These are phyloP conservation scores for Cladophialophora bantiana DNA, from an alignment of 2,329 filamentous ascomycete genomes.

Conservation along the genomic window DNA sequence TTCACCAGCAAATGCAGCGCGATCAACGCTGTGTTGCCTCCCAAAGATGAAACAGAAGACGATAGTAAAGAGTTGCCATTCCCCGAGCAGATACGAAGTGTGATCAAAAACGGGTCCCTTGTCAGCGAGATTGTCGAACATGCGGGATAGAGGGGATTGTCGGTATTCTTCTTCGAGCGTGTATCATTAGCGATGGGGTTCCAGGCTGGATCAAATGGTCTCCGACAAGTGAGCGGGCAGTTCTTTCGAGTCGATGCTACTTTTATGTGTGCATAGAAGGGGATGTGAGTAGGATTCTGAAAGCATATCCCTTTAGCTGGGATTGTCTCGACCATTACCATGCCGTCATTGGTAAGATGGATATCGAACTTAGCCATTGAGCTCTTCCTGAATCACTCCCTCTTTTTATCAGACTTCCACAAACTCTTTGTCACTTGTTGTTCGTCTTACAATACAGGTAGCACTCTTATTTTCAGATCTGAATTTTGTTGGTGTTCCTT, in stretches of 20 bases:
- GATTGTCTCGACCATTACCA: not conserved
- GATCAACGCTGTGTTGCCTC: conserved; percentile 84
- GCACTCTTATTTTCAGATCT: too few species aligned
- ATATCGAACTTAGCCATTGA: not conserved
- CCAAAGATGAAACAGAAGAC: conserved; percentile 69
- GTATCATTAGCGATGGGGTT: conserved; percentile 32
- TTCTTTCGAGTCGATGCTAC: not conserved
- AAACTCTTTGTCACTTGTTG: too few species aligned
- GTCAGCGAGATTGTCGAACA: conserved; percentile 96
- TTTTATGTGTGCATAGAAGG: not conserved
- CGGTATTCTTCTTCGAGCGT: conserved; percentile 14
- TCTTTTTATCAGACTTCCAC: too few species aligned
- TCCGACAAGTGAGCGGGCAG: not conserved
- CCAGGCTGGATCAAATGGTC: conserved; percentile 6
- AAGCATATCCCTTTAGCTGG: not conserved
- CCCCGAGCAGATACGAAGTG: conserved; percentile 88
- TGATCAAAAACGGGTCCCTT: conserved; percentile 76
- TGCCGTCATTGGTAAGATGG: not conserved
- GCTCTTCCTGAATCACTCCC: not conserved
- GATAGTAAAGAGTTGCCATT: conserved; percentile 88
- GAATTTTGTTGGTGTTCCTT: too few species aligned
- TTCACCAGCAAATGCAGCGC: conserved; percentile 88
- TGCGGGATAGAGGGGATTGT: conserved; percentile 66
- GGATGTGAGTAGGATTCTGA: conserved; percentile 4
- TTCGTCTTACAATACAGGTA: too few species aligned